Base-by-base conservation (phyloP, 2,329 filamentous ascomycete species). In the Colletotrichum orchidophilum region DNA sequence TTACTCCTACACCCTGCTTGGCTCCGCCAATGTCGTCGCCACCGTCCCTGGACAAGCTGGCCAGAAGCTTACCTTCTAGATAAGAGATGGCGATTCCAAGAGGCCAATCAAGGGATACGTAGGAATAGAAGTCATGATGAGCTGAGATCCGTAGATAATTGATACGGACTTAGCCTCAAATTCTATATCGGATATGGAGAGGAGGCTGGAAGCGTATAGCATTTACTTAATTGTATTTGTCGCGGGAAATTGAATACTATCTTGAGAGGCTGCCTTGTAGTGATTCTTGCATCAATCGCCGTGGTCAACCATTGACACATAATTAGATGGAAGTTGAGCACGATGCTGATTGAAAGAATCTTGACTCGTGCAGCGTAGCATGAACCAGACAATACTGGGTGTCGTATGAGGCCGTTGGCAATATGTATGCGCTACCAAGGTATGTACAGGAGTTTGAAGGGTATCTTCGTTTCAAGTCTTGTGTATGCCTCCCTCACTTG, bases 1-100 rank as follows among this genome's bases (percentile, higher is more conserved):
- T 21, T 89, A 89, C 77, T 80, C 78, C 13, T 77, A 85, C 69
- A 53, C n/a, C 21, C 73, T 74, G 3, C 76, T 89, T 27, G 86
- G 85, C 1, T 83, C 84, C 0, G 78, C 72, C 8, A 83, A 79
- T n/a, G 83, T 87, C n/a, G 80, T 83, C 75, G 77, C 74, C 29
- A 79, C 81, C 13, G 81, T 87, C 24, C 74, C 75, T 0, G 75
- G 74, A 39, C 77, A 70, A 15, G 81, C 80, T 18, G 81, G 81
- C 18, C 78, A 81, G 74, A 82, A 74, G 24, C 72, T 81, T 15
- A 61, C 57, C 6, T 74, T 74, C 29, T 74, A 63, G 63, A 49
- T 8, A n/a, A 1, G 2, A 50, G 7, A 15, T 46, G 5, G 50
- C 4, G 18, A 8, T 5, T 33, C 21, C 7, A 1, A 8, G 3